These are phyloP conservation scores for Populus simonii DNA, from an alignment of 345 rosid genomes.

Conservation along the genomic window DNA sequence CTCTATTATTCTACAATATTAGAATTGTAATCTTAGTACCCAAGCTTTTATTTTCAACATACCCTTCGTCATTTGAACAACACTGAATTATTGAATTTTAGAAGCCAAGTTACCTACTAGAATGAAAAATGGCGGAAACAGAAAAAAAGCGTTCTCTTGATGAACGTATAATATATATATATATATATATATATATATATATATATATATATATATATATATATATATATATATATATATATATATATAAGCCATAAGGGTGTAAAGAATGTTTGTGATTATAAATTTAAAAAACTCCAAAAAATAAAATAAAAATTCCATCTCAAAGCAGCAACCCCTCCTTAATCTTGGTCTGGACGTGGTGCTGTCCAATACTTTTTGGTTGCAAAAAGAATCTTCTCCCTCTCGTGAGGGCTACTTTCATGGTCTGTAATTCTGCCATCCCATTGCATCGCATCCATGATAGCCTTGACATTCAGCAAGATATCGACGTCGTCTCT, in stretches of 20 bases:
- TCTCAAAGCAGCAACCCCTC: background rate
- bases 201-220: background rate
- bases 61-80: too few relatives aligned
- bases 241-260: background rate
- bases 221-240: background rate
- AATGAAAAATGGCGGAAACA: background rate
- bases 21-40: too few relatives aligned
- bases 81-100: background rate
- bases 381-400: slow-evolving; percentile 71
- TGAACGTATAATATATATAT: too few relatives aligned
- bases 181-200: background rate
- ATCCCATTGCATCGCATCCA: slow-evolving; percentile 71
- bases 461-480: slow-evolving; percentile 55
- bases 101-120: background rate
- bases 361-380: slow-evolving; percentile 80
- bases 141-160: background rate
- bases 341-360: background rate
- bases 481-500: slow-evolving; percentile 83
- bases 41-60: too few relatives aligned
- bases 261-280: background rate
- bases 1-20: too few relatives aligned
- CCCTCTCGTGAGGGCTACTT: slow-evolving; percentile 63
- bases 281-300: background rate
- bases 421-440: slow-evolving; percentile 81
- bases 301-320: background rate